These are phyloP conservation scores for Psilocybe cyanescens DNA, from an alignment of 768 basidiomycete species.

Conservation along the genomic window DNA sequence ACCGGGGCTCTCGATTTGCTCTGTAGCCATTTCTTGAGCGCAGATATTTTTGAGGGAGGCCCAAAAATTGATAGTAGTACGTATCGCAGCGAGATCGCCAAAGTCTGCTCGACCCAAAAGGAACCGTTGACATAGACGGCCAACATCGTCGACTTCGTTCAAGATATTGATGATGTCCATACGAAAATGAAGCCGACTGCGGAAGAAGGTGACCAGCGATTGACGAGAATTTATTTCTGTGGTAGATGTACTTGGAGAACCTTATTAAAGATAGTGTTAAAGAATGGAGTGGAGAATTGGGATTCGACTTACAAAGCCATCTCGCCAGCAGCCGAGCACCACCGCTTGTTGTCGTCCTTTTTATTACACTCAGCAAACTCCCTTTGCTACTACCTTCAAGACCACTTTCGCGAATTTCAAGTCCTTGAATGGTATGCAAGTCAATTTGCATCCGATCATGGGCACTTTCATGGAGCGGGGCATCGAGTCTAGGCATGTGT, in stretches of 20 bases:
- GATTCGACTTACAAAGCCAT: slow-evolving; percentile 70
- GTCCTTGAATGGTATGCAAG: slow-evolving; percentile 84
- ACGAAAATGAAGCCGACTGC: slow-evolving; percentile 60
- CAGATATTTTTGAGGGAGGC: slow-evolving; percentile 51
- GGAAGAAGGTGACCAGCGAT: slow-evolving; percentile 76
- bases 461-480: slow-evolving; percentile 58
- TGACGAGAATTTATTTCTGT: slow-evolving; percentile 75
- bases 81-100: slow-evolving; percentile 67
- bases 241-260: slow-evolving; percentile 82
- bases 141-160: slow-evolving; percentile 65
- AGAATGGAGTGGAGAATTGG: slow-evolving; percentile 14
- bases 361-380: slow-evolving; percentile 74
- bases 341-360: slow-evolving; percentile 76
- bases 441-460: slow-evolving; percentile 85
- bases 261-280: slow-evolving; percentile 37
- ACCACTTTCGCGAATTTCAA: slow-evolving; percentile 80
- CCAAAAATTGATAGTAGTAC: slow-evolving; percentile 67
- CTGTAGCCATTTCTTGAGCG: slow-evolving; percentile 59
- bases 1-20: slow-evolving; percentile 35
- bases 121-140: slow-evolving; percentile 80
- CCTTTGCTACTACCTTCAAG: slow-evolving; percentile 76
- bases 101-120: slow-evolving; percentile 68
- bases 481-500: slow-evolving; percentile 68
- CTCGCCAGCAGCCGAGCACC: slow-evolving; percentile 76
- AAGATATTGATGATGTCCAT: slow-evolving; percentile 63